Base-by-base conservation (phyloP, 2,329 filamentous ascomycete species). In the Cordyceps cicadae region DNA sequence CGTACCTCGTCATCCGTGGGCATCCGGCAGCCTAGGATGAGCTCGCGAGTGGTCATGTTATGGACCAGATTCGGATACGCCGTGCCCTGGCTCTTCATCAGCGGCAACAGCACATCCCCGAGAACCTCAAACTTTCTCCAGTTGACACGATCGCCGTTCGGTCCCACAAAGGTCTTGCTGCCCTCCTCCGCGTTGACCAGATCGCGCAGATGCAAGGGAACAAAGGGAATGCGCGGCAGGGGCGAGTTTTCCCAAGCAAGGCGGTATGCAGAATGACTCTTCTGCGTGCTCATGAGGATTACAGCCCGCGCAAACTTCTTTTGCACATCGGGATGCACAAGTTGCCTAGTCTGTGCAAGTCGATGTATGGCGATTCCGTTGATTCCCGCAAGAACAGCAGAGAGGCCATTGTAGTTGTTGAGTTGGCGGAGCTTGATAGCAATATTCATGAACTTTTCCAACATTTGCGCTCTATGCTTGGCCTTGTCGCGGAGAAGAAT, bases 61-160 rank as follows among this genome's bases (percentile, higher is more conserved):
- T 81, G 86, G 39, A 79, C 77, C 63, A 93, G 77, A 63, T 87
- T 88, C 29, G 85, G 83, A 67, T 97, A 97, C 5, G 91, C 87
- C 54, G 86, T 86, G 59, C 89, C 89, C 74, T 97, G 92, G 68
- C 93, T 96, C 74, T 87, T 88, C 82, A 97, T 95, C 59, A 99
- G 87, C 2, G 90, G 88, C 62, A 97, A 79, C 58, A 97, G 82
- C 5, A 97, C 89, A 67, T 97, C 93, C 7, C 92, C 92, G 74
- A 97, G 86, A 37, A 99, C 88, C 73, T 97, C 93, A 68, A 97
- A 99, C 71, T 99, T 99, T 74, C 88, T 92, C 94, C 94, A 99
- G 71, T 97, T 97, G 71, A 99, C 90, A 56, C 90, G 81, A 64
- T 90, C 84, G 64, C 80, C 84, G 63, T 85, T 81, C 2, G 83